Base-by-base conservation (phyloP, 169 alveolate species). In the Cryptosporidium xiaoi region DNA sequence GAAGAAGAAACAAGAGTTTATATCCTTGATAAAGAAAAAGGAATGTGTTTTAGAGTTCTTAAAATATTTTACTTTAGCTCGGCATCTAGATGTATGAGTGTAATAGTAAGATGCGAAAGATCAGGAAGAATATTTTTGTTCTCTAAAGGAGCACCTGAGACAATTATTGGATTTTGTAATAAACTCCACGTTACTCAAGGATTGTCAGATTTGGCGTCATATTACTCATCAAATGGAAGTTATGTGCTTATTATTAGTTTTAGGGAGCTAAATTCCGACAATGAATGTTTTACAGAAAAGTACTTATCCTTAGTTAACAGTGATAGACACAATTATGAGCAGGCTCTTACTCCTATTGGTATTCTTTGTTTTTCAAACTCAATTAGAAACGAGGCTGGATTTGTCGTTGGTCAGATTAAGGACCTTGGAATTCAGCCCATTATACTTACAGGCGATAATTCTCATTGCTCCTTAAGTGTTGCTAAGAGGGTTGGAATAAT, bases 81-180 rank as follows among this genome's bases (percentile, higher is more conserved):
- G 20, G n/a, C 64, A 16, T 58, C 50, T n/a, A 40, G 64, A 27
- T 46, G 64, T 8, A 77, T 77, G 71, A 77, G 64, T 60, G 87
- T 77, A 56, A 77, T 77, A 44, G 77, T 62, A 27, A 33, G 51
- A 18, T 77, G 71, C 50, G 64, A 77, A 33, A 40, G 16, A 1
- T 24, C 71, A 13, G 36, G 51, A 27, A 33, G 50, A 60, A 60
- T 77, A 6, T 56, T 77, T 34, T 34, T 77, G 15, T 77, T 77
- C 36, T 44, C 64, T n/a, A 77, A 77, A 40, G 87, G 87, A 4
- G 87, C 87, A 40, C 36, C 71, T 58, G 87, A 77, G 24, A 34
- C 87, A 24, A 62, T 77, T 40, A 27, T 77, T 27, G 44, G 46
- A 6, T 60, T 15, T 24, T 77, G 77, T 6, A 20, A 56, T 10